These are phyloP conservation scores for Rhodamnia rubescens DNA, from an alignment of 345 rosid species.

Conservation along the genomic window DNA sequence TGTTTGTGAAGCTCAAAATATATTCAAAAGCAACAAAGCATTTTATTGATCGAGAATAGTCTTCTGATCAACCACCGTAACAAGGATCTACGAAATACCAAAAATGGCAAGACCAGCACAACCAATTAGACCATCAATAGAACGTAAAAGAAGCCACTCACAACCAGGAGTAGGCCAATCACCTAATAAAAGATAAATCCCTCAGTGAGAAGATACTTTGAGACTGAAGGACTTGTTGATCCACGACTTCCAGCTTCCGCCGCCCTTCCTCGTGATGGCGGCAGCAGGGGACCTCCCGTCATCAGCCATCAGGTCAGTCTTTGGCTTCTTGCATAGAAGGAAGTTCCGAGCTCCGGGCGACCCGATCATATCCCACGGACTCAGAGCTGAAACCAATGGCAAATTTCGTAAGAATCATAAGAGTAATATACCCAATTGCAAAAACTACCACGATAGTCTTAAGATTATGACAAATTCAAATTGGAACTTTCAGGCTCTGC, in stretches of 20 bases:
- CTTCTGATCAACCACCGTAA: not conserved
- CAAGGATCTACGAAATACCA: not conserved
- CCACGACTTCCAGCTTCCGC: conserved; percentile 88
- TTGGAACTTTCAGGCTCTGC: not conserved
- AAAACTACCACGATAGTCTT: not conserved
- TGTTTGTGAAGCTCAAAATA: not conserved
- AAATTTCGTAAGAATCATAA: not conserved
- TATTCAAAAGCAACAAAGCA: not conserved
- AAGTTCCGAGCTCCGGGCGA: conserved; percentile 68
- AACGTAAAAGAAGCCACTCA: not conserved
- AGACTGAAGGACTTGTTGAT: conserved; percentile 75
- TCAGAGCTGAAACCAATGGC: conserved; percentile 37
- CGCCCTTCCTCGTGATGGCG: conserved; percentile 34
- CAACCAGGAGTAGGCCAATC: not conserved
- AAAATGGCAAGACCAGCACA: not conserved
- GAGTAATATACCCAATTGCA: not conserved
- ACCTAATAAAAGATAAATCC: not conserved
- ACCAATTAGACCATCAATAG: not conserved
- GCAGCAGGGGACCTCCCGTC: conserved; percentile 14
- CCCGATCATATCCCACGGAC: conserved; percentile 79
- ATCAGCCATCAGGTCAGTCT: conserved; percentile 23
- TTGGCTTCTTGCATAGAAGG: conserved; percentile 81
- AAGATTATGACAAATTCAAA: not conserved
- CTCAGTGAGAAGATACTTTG: conserved; percentile 58
- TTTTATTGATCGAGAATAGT: not conserved